Percentiles rank a stretch among this genome's conserved stretches.
phyloP scores from a whole-genome alignment of 2,329 filamentous ascomycete genomes.

The Pseudocercospora crystallina region DNA sequence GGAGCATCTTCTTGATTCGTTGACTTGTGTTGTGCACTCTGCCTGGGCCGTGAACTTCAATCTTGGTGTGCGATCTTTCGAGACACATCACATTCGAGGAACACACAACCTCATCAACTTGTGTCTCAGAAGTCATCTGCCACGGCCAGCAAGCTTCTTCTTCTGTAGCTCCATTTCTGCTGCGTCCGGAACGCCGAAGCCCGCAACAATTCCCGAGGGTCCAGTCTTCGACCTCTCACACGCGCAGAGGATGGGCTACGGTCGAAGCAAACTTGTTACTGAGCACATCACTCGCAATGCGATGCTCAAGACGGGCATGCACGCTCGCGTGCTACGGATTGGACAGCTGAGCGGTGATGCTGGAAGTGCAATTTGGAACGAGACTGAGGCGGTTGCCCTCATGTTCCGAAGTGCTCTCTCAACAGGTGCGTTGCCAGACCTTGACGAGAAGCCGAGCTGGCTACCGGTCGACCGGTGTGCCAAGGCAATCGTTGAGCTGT shows the following conservation, averaged over 20 bases:
- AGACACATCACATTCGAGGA: slow-evolving; percentile 31
- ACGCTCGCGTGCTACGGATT: slow-evolving; percentile 27
- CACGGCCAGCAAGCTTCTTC: slow-evolving; percentile 32
- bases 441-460: slow-evolving; percentile 45
- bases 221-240: slow-evolving; percentile 27
- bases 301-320: slow-evolving; percentile 29
- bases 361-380: slow-evolving; percentile 39
- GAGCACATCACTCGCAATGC: slow-evolving; percentile 35
- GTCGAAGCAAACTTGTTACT: slow-evolving; percentile 40
- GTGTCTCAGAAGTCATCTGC: slow-evolving; percentile 21
- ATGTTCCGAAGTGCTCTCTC: slow-evolving; percentile 43
- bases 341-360: slow-evolving; percentile 33
- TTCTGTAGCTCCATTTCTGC: slow-evolving; percentile 42
- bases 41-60: slow-evolving; percentile 44
- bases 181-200: slow-evolving; percentile 14
- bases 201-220: slow-evolving; percentile 33
- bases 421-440: slow-evolving; percentile 39
- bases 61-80: slow-evolving; percentile 34
- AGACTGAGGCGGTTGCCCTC: slow-evolving; percentile 44
- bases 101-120: slow-evolving; percentile 34
- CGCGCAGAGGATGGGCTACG: slow-evolving; percentile 37
- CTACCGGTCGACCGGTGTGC: slow-evolving; percentile 46
- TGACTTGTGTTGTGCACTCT: slow-evolving; percentile 38
- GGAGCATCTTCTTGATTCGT: slow-evolving; percentile 20
- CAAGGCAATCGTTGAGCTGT: slow-evolving; percentile 21